Base-by-base conservation (phyloP, 2,329 filamentous ascomycete species). In the Arthrobotrys entomopaga region DNA sequence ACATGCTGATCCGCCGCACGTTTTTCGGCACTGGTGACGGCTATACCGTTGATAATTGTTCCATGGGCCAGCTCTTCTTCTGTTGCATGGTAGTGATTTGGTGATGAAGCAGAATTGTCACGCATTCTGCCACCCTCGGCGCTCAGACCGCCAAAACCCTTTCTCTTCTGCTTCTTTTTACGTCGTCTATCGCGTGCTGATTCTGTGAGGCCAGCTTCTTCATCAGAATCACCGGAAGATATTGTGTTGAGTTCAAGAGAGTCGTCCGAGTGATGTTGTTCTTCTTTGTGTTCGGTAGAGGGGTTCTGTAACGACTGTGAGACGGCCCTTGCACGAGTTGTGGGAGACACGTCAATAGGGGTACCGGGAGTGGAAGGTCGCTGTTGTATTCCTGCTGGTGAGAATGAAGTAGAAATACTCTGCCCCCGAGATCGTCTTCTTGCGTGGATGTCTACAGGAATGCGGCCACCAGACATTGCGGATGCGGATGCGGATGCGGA, bases 181-280 rank as follows among this genome's bases (percentile, higher is more conserved):
- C 89, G 87, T 77, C 87, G 86, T 80, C 88, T 87, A 79, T 94
- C 91, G 79, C 88, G 87, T 74, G 69, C 69, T 16, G 69, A 65
- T 63, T 86, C 86, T 42, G 92, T 96, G 77, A 97, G 84, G 0
- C 93, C 93, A 1, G 91, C 91, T 84, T 97, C 93, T 82, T 96
- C 93, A 80, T 97, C 93, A 19, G 69, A 73, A 46, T 73, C 69
- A 8, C 69, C 69, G 49, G 69, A 73, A 8, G 69, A 73, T 29
- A 73, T 40, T n/a, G 69, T 73, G 20, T 59, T 66, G 26, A 73
- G 61, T 48, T 73, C 69, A 8, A 73, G 50, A 20, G 61, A 65
- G 29, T 65, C 61, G 49, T 66, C 52, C 3, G 61, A 59, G 49
- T 57, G 49, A 4, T 22, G n/a, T 10, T 40, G 52, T 26, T 65